Evolutionary conservation across 179 eudicot genomes (phyloP), one percentile per base, ranked within the genome.

Genomic region (Actinidia chinensis): DNA sequence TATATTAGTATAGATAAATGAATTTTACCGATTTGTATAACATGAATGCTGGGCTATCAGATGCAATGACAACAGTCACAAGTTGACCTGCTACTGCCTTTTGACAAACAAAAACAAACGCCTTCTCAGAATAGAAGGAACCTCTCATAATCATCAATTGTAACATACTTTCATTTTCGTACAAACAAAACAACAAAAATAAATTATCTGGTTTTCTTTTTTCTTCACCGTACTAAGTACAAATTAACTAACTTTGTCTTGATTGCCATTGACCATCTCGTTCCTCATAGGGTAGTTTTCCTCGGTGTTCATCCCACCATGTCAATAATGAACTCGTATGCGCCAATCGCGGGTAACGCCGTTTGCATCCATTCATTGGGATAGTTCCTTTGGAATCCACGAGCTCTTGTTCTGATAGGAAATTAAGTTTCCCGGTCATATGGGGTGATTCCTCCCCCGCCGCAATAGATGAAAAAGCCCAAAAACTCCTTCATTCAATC

Each of bases 301-400:
- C 71, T 90, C 93, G 5, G 90, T 81, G 47, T 89, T 91, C 63
- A 90, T 79, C 60, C 92, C 94, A 77, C 94, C 94, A 72, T 90
- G 20, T 86, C 81, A 20, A 83, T 81, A 76, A 89, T 89, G 83
- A 86, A 90, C 8, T 87, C 81, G 48, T 89, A 89, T 17, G 84
- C 94, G 76, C 87, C 76, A 46, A 89, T 90, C 91, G 87, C 87
- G n/a, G 12, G 87, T 85, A 74, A 92, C 94, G 3, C 94, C 94
- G 76, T n/a, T 90, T 87, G 76, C 94, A 90, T 25, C 94, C 92
- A 51, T 74, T 61, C n/a, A n/a, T n/a, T n/a, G 73, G 89, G 86
- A 42, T 83, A 79, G 13, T 78, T 7, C 44, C 2, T 87, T 75
- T 90, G 92, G 54, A 89, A 71, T 86, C 90, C 28, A 89, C 89